These are phyloP conservation scores for Poteriospumella lacustris DNA, from an alignment of 108 stramenopile species.

Conservation along the genomic window DNA sequence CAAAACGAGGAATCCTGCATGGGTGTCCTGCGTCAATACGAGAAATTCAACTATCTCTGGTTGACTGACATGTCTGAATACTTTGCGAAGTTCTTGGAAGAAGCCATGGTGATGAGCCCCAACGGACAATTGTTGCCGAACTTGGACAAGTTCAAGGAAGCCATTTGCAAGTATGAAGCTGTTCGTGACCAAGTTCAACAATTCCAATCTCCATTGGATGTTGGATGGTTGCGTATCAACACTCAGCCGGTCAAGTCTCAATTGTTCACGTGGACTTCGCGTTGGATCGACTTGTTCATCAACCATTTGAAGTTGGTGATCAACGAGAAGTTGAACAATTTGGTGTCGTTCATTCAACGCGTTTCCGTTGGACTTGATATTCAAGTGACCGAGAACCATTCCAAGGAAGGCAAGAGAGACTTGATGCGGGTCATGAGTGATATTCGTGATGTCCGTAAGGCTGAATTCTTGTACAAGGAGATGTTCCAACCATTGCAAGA, in stretches of 20 bases:
- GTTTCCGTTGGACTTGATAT: conserved; percentile 56
- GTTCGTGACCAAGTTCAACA: conserved; percentile 60
- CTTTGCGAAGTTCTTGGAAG: conserved; percentile 63
- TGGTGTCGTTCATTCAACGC: conserved; percentile 63
- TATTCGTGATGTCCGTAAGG: conserved; percentile 71
- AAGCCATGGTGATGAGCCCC: conserved; percentile 59
- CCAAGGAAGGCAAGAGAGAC: conserved; percentile 50
- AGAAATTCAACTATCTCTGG: conserved; percentile 68
- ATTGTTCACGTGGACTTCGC: conserved; percentile 56
- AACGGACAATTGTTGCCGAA: conserved; percentile 34
- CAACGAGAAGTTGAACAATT: conserved; percentile 53
- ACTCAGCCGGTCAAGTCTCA: conserved; percentile 68
- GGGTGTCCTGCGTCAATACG: conserved; percentile 61
- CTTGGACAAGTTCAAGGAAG: conserved; percentile 68
- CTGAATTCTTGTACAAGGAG: conserved; percentile 61
- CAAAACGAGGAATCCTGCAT: conserved; percentile 59
- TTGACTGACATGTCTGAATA: conserved; percentile 60
- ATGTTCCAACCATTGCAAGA: conserved; percentile 71
- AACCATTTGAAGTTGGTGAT: conserved; percentile 54
- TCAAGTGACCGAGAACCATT: conserved; percentile 47
- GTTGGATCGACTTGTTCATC: conserved; percentile 69
- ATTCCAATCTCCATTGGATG: conserved; percentile 51
- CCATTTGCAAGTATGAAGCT: conserved; percentile 63
- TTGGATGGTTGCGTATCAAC: conserved; percentile 77
- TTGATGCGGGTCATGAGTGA: conserved; percentile 71